Conservation (phyloP, 2,329 filamentous ascomycete species). For the Hyphodiscus sp. region DNA sequence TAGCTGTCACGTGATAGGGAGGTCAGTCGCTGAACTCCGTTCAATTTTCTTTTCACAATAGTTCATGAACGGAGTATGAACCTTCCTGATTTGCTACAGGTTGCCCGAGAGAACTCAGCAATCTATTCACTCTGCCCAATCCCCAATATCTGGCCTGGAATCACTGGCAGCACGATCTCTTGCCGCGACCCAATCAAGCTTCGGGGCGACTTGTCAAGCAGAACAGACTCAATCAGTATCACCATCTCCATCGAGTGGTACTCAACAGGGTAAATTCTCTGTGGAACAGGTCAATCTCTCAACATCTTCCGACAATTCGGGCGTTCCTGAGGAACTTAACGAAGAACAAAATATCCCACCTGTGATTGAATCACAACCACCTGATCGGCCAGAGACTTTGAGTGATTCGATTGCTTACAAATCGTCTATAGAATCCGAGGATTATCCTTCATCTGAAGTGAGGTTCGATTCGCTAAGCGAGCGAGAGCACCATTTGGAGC, state of each 20-base stretch:
- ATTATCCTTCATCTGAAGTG: not conserved
- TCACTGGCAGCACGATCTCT: not conserved
- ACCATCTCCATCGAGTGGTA: not conserved
- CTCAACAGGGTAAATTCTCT: not conserved
- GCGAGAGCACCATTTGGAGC: not conserved
- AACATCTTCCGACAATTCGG: not conserved
- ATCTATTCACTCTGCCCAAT: not conserved
- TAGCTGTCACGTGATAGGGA: not conserved
- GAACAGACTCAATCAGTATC: constrained; percentile 10
- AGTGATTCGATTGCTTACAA: not conserved
- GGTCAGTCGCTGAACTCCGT: not conserved
- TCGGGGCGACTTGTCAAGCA: constrained; percentile 11
- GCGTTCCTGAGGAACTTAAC: no score
- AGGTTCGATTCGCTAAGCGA: no score
- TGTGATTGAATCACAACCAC: no score
- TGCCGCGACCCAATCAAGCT: constrained; percentile 2
- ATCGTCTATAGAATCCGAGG: not conserved
- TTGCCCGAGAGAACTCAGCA: not conserved
- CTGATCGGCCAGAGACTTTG: no score
- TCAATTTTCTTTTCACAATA: not conserved
- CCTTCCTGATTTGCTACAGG: not conserved
- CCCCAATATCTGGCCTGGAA: not conserved
- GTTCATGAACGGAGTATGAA: not conserved
- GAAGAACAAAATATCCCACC: no score
- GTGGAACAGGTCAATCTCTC: not conserved